Evolutionary conservation across 257 asterid genomes (phyloP).

Genomic region (Agastache rugosa): DNA sequence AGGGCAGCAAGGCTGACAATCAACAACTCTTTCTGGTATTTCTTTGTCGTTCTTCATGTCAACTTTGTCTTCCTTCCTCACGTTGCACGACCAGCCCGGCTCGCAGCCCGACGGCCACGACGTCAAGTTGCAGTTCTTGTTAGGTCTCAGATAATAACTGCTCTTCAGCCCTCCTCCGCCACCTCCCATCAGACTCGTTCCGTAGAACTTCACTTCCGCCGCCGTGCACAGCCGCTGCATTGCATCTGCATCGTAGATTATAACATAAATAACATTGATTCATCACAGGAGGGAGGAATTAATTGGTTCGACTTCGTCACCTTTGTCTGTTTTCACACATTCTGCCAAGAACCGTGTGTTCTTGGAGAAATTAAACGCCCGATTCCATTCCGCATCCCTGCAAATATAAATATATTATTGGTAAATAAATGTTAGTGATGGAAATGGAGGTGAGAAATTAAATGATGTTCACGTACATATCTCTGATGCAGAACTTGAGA

Average conservation of each 20-base stretch:
- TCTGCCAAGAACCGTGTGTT: conserved; percentile 62
- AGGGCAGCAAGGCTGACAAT: conserved; percentile 85
- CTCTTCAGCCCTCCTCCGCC: conserved; percentile 38
- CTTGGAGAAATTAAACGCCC: conserved; percentile 78
- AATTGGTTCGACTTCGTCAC: conserved; percentile 27
- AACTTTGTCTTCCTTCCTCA: conserved; percentile 48
- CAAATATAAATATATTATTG: too few relatives aligned
- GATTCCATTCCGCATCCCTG: conserved; percentile 87
- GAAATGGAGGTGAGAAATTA: too few relatives aligned
- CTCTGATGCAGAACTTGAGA: conserved; percentile 70
- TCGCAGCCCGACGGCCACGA: conserved; percentile 92
- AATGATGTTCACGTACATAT: conserved; percentile 49
- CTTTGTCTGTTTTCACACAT: conserved; percentile 58
- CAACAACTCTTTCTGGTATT: conserved; percentile 58
- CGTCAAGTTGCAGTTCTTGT: conserved; percentile 80
- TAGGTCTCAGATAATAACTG: conserved; percentile 63
- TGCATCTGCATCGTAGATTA: conserved; percentile 72
- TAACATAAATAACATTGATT: too few relatives aligned
- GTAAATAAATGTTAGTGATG: too few relatives aligned
- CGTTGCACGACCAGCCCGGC: conserved; percentile 98
- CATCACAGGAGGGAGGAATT: too few relatives aligned
- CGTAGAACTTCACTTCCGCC: conserved; percentile 77
- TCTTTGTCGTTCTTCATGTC: conserved; percentile 62
- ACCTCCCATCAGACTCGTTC: conserved; percentile 50
- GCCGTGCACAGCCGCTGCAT: conserved; percentile 86